Evolutionary conservation across 2,329 filamentous ascomycete species (phyloP).

Genomic region (Phyllosticta citribraziliensis): DNA sequence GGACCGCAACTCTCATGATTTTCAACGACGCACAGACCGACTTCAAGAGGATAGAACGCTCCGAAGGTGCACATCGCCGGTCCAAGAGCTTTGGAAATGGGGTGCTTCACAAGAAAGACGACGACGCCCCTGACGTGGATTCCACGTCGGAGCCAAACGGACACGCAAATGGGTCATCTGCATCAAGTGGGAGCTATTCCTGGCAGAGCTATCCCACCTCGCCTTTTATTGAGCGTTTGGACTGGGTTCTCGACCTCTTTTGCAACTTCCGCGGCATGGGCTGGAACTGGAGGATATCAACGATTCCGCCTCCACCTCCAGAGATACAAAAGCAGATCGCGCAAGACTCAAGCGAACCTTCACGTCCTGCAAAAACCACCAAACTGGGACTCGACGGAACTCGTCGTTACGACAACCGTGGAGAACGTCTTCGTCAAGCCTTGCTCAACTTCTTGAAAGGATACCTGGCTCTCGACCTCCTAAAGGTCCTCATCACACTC

Average conservation of each 20-base stretch:
- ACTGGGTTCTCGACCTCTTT: conserved; percentile 49
- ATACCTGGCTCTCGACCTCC: conserved; percentile 60
- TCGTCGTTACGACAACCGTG: conserved; percentile 24
- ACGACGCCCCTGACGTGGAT: background rate
- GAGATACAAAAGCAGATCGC: conserved; percentile 29
- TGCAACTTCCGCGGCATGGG: conserved; percentile 50
- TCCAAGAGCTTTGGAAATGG: background rate
- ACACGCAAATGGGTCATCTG: conserved; percentile 15
- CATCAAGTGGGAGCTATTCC: conserved; percentile 29
- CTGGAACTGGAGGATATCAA: conserved; percentile 49
- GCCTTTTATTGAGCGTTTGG: conserved; percentile 42
- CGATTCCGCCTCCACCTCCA: conserved; percentile 36
- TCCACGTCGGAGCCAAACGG: conserved; percentile 1
- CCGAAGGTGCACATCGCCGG: conserved; percentile 14
- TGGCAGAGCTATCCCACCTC: conserved; percentile 45
- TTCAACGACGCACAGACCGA: conserved; percentile 47
- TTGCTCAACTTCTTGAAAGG: conserved; percentile 37
- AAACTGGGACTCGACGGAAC: conserved; percentile 24
- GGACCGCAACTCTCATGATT: conserved; percentile 43
- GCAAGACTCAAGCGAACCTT: conserved; percentile 17
- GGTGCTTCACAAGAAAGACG: conserved; percentile 12
- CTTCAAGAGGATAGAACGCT: conserved; percentile 46
- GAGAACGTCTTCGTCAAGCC: conserved; percentile 25
- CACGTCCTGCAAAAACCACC: conserved; percentile 6
- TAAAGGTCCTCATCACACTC: conserved; percentile 58